These are phyloP conservation scores for Crithidia acanthocephali DNA, from an alignment of 208 protist genomes.

Conservation along the genomic window DNA sequence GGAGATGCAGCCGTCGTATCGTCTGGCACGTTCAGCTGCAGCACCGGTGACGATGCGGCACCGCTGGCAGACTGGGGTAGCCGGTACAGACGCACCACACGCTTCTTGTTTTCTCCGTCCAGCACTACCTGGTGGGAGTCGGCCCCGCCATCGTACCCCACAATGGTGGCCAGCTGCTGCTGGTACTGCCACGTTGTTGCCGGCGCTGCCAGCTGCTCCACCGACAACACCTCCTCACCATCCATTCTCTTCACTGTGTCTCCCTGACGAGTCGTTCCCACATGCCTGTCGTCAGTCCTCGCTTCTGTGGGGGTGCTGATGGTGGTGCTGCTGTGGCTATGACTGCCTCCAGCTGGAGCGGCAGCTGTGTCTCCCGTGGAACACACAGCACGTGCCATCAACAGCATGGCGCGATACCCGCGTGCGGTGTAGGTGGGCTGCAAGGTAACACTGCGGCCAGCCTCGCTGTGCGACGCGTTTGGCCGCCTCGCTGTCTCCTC, in stretches of 20 bases:
- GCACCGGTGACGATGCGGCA: not conserved
- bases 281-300: too few species aligned
- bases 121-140: slow-evolving; percentile 48
- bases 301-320: too few species aligned
- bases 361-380: not conserved
- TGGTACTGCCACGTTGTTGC: slow-evolving; percentile 11
- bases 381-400: slow-evolving; percentile 11
- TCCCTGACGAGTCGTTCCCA: too few species aligned
- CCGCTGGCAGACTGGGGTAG: not conserved
- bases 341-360: not conserved
- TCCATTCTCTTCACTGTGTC: too few species aligned
- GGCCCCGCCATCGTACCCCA: slow-evolving; percentile 64
- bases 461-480: not conserved
- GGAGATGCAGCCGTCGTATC: not conserved
- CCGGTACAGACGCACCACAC: slow-evolving; percentile 28
- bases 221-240: not conserved
- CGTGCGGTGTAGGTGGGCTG: slow-evolving; percentile 33
- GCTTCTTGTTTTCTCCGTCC: slow-evolving; percentile 27
- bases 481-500: not conserved
- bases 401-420: slow-evolving; percentile 34
- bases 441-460: slow-evolving; percentile 9
- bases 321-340: too few species aligned
- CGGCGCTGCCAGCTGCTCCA: not conserved
- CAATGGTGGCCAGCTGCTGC: slow-evolving; percentile 41
- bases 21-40: not conserved